phyloP scores from a whole-genome alignment of 768 basidiomycete genomes.

The Naganishia randhawae region DNA sequence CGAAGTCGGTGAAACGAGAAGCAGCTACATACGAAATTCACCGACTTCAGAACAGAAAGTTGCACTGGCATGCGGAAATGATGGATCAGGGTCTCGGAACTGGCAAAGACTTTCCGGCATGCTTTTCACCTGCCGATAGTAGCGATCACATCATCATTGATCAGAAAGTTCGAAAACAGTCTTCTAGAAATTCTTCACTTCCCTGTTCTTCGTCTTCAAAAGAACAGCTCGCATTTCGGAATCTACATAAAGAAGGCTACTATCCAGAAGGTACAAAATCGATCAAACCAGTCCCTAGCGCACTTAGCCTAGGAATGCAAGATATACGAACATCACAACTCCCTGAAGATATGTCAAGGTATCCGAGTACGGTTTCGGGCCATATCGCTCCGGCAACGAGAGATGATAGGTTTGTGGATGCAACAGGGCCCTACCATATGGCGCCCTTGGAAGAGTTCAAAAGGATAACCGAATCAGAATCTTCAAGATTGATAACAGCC shows the following conservation, averaged over 20 bases:
- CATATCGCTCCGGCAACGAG: constrained; percentile 13
- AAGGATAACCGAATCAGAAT: background rate
- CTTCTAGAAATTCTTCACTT: background rate
- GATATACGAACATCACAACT: background rate
- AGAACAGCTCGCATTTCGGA: background rate
- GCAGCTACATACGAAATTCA: too few relatives aligned
- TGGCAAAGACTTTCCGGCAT: background rate
- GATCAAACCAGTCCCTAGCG: background rate
- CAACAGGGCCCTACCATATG: constrained; percentile 4
- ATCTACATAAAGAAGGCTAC: background rate
- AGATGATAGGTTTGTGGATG: constrained; percentile 10
- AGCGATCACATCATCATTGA: background rate
- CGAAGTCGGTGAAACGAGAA: too few relatives aligned
- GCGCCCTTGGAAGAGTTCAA: constrained; percentile 6
- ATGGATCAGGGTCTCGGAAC: too few relatives aligned
- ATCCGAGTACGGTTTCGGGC: constrained; percentile 12
- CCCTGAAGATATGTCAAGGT: constrained; percentile 18
- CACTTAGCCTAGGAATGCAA: background rate
- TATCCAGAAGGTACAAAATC: background rate
- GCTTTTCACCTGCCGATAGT: background rate
- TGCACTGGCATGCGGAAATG: too few relatives aligned
- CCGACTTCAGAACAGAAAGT: too few relatives aligned
- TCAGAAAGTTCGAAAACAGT: background rate
- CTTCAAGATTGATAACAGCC: background rate
- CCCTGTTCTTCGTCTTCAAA: background rate